These are phyloP conservation scores for Ehretia macrophylla DNA, from an alignment of 257 asterid genomes.

Conservation along the genomic window DNA sequence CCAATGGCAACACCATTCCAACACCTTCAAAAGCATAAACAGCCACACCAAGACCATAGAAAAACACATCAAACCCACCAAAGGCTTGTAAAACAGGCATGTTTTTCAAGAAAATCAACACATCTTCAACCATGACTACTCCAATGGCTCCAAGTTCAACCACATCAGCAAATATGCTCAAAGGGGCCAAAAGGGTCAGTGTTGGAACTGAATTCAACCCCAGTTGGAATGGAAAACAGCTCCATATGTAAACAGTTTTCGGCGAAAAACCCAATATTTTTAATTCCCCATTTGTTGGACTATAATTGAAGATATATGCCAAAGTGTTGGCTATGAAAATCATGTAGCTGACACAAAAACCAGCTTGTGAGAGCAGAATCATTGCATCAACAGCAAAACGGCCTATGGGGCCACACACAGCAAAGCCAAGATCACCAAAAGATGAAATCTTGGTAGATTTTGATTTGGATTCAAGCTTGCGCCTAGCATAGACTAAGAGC, in stretches of 20 bases:
- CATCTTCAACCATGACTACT: conserved; percentile 22
- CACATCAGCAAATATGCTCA: conserved; percentile 25
- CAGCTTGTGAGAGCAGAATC: conserved; percentile 20
- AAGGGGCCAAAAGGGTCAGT: conserved; percentile 21
- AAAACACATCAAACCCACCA: conserved; percentile 15
- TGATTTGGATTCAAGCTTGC: conserved; percentile 12
- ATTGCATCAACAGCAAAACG: conserved; percentile 20
- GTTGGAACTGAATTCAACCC: conserved; percentile 23
- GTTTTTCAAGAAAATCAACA: conserved; percentile 6
- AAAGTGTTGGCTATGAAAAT: conserved; percentile 21
- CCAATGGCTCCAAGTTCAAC: conserved; percentile 25
- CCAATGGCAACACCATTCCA: conserved; percentile 23
- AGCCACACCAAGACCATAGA: conserved; percentile 22
- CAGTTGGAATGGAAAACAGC: conserved; percentile 21
- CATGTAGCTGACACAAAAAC: conserved; percentile 17
- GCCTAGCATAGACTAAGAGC: conserved; percentile 15
- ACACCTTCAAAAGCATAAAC: conserved; percentile 22
- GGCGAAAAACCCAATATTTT: conserved; percentile 19
- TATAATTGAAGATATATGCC: conserved; percentile 16
- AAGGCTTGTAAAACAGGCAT: conserved; percentile 17
- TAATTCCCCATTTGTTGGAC: background rate
- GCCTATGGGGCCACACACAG: conserved; percentile 20
- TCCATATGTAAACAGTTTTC: conserved; percentile 13
- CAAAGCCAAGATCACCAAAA: conserved; percentile 24
- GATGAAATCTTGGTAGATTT: conserved; percentile 11